Percentiles rank a stretch among this genome's conserved stretches.
phyloP scores from a whole-genome alignment of 2,329 filamentous ascomycete genomes.

The Fusarium burgessii region DNA sequence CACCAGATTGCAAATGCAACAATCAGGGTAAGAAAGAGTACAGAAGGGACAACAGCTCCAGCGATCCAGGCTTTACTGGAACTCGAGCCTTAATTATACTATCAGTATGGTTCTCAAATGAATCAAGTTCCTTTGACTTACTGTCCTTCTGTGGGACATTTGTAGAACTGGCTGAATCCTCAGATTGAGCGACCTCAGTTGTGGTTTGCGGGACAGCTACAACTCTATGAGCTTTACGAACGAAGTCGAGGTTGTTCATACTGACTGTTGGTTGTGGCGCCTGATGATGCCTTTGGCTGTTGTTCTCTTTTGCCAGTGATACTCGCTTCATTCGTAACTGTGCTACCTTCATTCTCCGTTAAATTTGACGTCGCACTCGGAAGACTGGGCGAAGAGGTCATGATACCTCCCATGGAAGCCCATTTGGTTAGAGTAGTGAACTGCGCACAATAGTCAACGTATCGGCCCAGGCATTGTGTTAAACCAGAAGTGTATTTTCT shows the following conservation, averaged over 20 bases:
- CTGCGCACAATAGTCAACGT: background rate
- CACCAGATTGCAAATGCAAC: background rate
- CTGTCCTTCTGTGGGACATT: rapidly evolving
- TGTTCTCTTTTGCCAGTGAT: background rate
- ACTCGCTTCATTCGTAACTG: rapidly evolving
- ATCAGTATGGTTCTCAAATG: background rate
- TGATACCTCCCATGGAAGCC: background rate
- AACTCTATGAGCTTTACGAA: background rate
- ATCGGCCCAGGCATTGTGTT: background rate
- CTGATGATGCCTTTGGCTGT: rapidly evolving
- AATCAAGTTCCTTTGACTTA: rapidly evolving
- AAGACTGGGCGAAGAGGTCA: background rate
- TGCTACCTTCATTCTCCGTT: rapidly evolving
- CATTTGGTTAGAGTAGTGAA: background rate
- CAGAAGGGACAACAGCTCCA: background rate
- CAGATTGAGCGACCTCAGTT: background rate
- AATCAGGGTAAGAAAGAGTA: background rate
- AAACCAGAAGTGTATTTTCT: too few species aligned
- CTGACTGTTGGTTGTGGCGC: background rate
- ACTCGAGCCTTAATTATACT: background rate
- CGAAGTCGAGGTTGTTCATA: background rate
- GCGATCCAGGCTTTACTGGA: background rate
- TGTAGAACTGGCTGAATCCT: rapidly evolving
- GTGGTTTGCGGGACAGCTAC: background rate
- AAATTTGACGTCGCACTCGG: too few species aligned